Percentiles rank a stretch among this genome's conserved stretches.
These are phyloP conservation scores for Aspergillus novoparasiticus DNA, from an alignment of 2,329 filamentous ascomycete species.

Conservation along the genomic window DNA sequence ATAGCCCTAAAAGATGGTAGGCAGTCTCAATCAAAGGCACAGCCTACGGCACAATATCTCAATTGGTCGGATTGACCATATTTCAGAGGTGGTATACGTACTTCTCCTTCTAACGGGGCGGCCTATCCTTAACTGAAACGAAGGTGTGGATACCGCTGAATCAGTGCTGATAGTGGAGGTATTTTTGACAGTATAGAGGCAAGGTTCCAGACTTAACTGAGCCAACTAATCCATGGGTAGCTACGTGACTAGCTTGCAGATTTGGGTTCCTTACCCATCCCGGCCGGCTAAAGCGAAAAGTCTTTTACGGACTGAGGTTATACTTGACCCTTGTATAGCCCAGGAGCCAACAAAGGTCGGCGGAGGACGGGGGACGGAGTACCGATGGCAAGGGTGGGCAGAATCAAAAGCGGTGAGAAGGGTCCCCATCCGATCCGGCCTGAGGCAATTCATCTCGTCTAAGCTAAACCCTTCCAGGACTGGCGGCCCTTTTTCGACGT, in stretches of 20 bases:
- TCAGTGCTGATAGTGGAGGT: background rate
- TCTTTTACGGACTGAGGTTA: background rate
- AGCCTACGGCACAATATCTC: background rate
- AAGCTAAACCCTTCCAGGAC: background rate
- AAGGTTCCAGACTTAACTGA: background rate
- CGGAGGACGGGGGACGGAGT: background rate
- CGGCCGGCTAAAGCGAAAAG: background rate
- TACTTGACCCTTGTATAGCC: background rate
- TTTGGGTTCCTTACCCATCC: background rate
- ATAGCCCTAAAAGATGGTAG: background rate
- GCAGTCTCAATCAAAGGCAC: too few relatives aligned
- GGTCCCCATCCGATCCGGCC: background rate
- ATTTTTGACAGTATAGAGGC: background rate
- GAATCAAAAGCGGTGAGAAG: slow-evolving; percentile 6
- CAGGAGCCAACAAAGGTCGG: background rate
- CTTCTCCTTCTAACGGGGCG: background rate
- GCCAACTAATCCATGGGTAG: background rate
- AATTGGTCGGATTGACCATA: background rate
- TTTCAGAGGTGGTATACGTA: background rate
- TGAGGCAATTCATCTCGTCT: background rate
- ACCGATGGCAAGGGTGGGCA: background rate
- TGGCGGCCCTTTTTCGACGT: background rate
- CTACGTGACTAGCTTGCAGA: background rate
- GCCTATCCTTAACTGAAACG: background rate
- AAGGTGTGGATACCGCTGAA: background rate